Evolutionary conservation across 139 green algal genomes (phyloP).

Genomic region (Asterochloris sp.): DNA sequence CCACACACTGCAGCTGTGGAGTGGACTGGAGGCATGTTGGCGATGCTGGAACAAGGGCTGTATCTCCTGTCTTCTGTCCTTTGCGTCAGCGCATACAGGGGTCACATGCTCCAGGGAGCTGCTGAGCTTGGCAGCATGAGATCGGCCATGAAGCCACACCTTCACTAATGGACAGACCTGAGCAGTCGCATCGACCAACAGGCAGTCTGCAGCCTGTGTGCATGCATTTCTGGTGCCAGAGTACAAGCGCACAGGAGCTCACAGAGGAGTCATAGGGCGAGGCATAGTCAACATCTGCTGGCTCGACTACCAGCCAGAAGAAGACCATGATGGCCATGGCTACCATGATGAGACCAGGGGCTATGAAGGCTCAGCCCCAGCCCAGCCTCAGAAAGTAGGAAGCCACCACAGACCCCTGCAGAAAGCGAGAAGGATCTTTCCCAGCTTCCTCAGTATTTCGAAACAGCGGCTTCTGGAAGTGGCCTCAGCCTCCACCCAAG

Average conservation of each 20-base stretch:
- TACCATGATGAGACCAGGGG: slow-evolving; percentile 58
- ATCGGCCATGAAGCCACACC: too few species aligned
- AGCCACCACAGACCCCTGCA: slow-evolving; percentile 74
- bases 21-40: background rate
- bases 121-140: too few species aligned
- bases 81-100: background rate
- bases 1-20: background rate
- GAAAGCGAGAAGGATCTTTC: too few species aligned
- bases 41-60: background rate
- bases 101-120: background rate
- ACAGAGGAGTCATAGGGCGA: background rate
- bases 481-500: too few species aligned
- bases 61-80: background rate
- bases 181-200: background rate
- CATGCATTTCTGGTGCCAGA: background rate
- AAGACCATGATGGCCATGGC: slow-evolving; percentile 54
- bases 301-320: slow-evolving; percentile 76
- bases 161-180: too few species aligned
- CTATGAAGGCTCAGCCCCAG: slow-evolving; percentile 90
- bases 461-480: too few species aligned
- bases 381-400: slow-evolving; percentile 65
- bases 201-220: background rate
- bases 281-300: slow-evolving; percentile 66
- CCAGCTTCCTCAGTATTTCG: too few species aligned
- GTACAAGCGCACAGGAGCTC: background rate